These are phyloP conservation scores for Saturnispora hagleri DNA, from an alignment of 805 yeast genomes.

Conservation along the genomic window DNA sequence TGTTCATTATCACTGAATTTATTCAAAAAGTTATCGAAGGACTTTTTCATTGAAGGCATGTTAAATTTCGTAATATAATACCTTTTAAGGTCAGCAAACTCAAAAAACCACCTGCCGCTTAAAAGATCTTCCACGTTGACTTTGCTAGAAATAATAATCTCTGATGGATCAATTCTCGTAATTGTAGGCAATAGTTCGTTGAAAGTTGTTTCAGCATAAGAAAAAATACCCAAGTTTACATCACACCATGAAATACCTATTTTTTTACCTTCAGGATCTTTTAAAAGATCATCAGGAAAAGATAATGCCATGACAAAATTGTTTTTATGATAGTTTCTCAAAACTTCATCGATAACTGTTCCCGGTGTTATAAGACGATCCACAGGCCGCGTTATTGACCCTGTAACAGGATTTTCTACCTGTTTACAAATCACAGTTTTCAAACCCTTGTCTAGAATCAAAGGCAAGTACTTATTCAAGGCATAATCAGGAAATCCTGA, in stretches of 20 bases:
- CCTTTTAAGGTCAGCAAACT: conserved; percentile 46
- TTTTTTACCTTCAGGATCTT: conserved; percentile 27
- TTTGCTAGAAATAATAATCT: conserved; percentile 51
- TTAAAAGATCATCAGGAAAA: conserved; percentile 42
- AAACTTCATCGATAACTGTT: conserved; percentile 78
- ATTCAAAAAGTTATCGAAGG: conserved; percentile 29
- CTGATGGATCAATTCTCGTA: conserved; percentile 73
- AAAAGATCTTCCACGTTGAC: conserved; percentile 32
- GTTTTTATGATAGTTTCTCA: conserved; percentile 62
- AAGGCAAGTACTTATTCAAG: conserved; percentile 61
- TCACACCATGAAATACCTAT: conserved; percentile 87
- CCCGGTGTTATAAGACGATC: conserved; percentile 87
- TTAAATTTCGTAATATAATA: conserved; percentile 50
- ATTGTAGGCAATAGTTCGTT: conserved; percentile 60
- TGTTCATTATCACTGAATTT: conserved; percentile 32
- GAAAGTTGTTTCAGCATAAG: conserved; percentile 53
- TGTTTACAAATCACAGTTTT: conserved; percentile 85
- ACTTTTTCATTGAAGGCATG: conserved; percentile 33
- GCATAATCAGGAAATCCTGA: conserved; percentile 83
- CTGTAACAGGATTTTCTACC: conserved; percentile 23
- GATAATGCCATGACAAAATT: conserved; percentile 62
- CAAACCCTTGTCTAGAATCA: conserved; percentile 57
- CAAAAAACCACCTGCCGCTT: conserved; percentile 47
- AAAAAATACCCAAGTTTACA: conserved; percentile 71
- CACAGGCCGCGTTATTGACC: conserved; percentile 53